Conservation (phyloP, 768 basidiomycete species). For the Phanerodontia chrysosporium region DNA sequence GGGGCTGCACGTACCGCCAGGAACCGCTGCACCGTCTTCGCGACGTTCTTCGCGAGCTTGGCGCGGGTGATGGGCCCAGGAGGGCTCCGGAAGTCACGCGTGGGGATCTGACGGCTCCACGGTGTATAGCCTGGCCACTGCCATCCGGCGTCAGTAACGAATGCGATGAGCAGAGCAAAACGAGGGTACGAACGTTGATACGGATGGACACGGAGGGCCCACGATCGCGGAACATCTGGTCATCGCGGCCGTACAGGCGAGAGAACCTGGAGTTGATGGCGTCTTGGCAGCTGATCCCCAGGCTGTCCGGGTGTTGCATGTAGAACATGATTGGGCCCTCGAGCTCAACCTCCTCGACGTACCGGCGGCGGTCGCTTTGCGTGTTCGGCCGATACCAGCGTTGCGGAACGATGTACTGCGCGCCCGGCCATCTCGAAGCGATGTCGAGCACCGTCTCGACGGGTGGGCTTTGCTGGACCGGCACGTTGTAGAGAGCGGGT, state of each 20-base stretch:
- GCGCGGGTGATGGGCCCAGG: slow-evolving; percentile 72
- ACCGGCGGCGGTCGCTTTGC: slow-evolving; percentile 69
- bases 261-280: slow-evolving; percentile 58
- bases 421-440: slow-evolving; percentile 4
- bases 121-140: slow-evolving; percentile 80
- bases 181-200: slow-evolving; percentile 49
- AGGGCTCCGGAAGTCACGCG: slow-evolving; percentile 74
- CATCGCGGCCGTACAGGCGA: slow-evolving; percentile 53
- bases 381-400: slow-evolving; percentile 73
- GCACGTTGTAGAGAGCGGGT: background rate
- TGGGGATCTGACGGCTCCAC: slow-evolving; percentile 81
- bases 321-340: slow-evolving; percentile 63
- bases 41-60: slow-evolving; percentile 77
- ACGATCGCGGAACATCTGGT: slow-evolving; percentile 63
- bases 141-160: slow-evolving; percentile 8
- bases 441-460: slow-evolving; percentile 12
- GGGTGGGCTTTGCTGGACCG: background rate
- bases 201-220: slow-evolving; percentile 81
- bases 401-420: slow-evolving; percentile 51
- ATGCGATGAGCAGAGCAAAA: slow-evolving; percentile 4
- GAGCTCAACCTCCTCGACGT: slow-evolving; percentile 66
- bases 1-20: slow-evolving; percentile 45
- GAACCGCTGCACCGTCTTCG: slow-evolving; percentile 71
- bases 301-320: slow-evolving; percentile 47
- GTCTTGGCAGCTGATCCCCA: slow-evolving; percentile 61